Percentiles rank a stretch among this genome's conserved stretches.
These are phyloP conservation scores for Cryomyces antarcticus DNA, from an alignment of 495 filamentous ascomycete species.

Conservation along the genomic window DNA sequence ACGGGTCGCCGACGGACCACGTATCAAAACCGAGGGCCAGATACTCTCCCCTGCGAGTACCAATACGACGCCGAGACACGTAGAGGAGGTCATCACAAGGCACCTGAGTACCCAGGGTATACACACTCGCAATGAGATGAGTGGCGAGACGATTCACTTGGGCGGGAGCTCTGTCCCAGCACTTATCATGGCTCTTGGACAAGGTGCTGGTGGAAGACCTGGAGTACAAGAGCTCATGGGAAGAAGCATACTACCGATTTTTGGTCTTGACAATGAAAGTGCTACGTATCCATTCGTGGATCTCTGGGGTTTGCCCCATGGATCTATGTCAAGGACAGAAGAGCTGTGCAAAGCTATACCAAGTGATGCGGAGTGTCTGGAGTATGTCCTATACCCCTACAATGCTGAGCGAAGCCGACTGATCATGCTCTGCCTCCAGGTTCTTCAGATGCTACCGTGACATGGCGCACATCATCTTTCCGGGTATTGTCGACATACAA, in stretches of 20 bases:
- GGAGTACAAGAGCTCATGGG: constrained; percentile 33
- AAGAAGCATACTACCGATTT: constrained; percentile 58
- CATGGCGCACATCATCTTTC: constrained; percentile 60
- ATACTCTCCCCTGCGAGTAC: constrained; percentile 9
- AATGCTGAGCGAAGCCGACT: not conserved
- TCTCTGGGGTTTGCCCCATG: constrained; percentile 36
- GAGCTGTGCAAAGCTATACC: constrained; percentile 55
- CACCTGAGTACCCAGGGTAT: constrained; percentile 21
- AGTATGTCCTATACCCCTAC: constrained; percentile 15
- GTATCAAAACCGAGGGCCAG: constrained; percentile 3
- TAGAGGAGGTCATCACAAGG: not conserved
- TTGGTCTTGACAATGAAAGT: constrained; percentile 62
- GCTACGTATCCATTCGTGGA: constrained; percentile 64
- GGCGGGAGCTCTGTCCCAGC: constrained; percentile 38
- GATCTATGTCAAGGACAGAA: constrained; percentile 49
- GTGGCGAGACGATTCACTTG: constrained; percentile 35
- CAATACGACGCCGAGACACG: no score
- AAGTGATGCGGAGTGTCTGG: constrained; percentile 39
- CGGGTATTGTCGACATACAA: constrained; percentile 50
- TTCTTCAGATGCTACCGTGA: constrained; percentile 57
- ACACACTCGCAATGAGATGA: constrained; percentile 31
- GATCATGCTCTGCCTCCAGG: constrained; percentile 16
- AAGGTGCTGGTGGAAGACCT: constrained; percentile 30
- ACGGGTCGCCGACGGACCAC: constrained; percentile 8
- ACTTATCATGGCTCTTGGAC: constrained; percentile 43